Evolutionary conservation across 1,139 yeast species (phyloP).

Genomic region (Chernovozyma sophiae-reginae): DNA sequence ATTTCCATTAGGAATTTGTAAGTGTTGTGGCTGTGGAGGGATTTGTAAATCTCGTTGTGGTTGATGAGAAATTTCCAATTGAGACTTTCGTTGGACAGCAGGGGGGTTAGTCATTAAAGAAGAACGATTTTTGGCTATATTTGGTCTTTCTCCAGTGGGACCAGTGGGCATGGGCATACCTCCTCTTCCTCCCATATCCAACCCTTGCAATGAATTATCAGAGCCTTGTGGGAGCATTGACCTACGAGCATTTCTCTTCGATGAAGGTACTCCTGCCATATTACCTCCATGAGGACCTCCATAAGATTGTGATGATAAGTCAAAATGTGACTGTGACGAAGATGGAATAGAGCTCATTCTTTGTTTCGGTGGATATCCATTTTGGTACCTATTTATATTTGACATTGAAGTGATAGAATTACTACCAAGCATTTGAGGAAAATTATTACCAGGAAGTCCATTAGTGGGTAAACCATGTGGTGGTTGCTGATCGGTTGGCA

Average conservation of each 20-base stretch:
- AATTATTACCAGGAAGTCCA: constrained; percentile 26
- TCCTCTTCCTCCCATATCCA: constrained; percentile 50
- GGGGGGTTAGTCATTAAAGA: constrained; percentile 15
- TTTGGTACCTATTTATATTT: constrained; percentile 12
- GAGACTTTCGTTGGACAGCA: constrained; percentile 14
- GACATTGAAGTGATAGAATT: constrained; percentile 5
- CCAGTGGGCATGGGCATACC: constrained; percentile 42
- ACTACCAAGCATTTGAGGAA: constrained; percentile 23
- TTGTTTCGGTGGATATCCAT: constrained; percentile 9
- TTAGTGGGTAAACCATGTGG: constrained; percentile 38
- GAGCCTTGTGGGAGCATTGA: constrained; percentile 34
- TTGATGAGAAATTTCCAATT: not conserved
- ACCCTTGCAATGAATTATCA: constrained; percentile 24
- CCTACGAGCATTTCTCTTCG: constrained; percentile 33
- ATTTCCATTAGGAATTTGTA: constrained; percentile 27
- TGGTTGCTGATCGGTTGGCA: constrained; percentile 25
- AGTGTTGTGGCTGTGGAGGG: constrained; percentile 11
- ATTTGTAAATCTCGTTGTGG: constrained; percentile 5
- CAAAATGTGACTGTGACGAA: constrained; percentile 14
- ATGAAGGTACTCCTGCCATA: constrained; percentile 12
- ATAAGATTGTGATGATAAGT: constrained; percentile 6
- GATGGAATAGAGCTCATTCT: constrained; percentile 16
- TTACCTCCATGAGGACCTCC: constrained; percentile 6
- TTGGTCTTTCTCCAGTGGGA: constrained; percentile 9
- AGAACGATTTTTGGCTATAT: constrained; percentile 1